A percentile compares a stretch with the other conserved stretches of the same genome.
Conservation (phyloP, 2,329 filamentous ascomycete species). For the Fonsecaea monophora region DNA sequence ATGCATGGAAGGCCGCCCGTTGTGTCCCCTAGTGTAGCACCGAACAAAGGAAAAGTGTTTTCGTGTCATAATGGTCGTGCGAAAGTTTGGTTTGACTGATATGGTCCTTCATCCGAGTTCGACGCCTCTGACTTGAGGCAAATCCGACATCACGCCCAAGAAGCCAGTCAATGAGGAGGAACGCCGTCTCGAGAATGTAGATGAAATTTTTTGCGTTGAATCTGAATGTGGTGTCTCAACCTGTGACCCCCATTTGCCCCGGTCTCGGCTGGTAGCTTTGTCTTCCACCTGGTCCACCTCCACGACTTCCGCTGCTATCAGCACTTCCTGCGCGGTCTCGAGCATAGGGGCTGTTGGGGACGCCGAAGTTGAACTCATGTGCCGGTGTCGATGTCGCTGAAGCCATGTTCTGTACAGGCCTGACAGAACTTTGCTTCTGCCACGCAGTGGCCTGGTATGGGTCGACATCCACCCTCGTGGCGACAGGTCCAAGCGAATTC, state of each 20-base stretch:
- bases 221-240: slow-evolving; percentile 24
- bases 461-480: slow-evolving; percentile 81
- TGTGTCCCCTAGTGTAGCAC: neutral
- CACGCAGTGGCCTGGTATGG: slow-evolving; percentile 72
- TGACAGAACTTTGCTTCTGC: slow-evolving; percentile 83
- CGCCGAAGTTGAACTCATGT: slow-evolving; percentile 34
- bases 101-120: neutral
- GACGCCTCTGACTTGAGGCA: neutral
- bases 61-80: slow-evolving; percentile 27
- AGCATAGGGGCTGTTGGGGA: slow-evolving; percentile 39
- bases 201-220: slow-evolving; percentile 10
- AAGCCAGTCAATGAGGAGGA: neutral
- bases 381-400: slow-evolving; percentile 24
- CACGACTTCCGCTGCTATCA: slow-evolving; percentile 36
- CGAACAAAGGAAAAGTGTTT: slow-evolving; percentile 20
- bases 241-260: slow-evolving; percentile 36
- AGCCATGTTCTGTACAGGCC: slow-evolving; percentile 65
- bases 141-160: neutral
- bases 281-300: slow-evolving; percentile 30
- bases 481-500: slow-evolving; percentile 54
- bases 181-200: slow-evolving; percentile 8
- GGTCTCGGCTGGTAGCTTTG: slow-evolving; percentile 40
- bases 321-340: slow-evolving; percentile 37
- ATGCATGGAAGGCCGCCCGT: slow-evolving; percentile 1
- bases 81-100: neutral